phyloP scores from a whole-genome alignment of 768 basidiomycete species.

The Tricholoma terreum region DNA sequence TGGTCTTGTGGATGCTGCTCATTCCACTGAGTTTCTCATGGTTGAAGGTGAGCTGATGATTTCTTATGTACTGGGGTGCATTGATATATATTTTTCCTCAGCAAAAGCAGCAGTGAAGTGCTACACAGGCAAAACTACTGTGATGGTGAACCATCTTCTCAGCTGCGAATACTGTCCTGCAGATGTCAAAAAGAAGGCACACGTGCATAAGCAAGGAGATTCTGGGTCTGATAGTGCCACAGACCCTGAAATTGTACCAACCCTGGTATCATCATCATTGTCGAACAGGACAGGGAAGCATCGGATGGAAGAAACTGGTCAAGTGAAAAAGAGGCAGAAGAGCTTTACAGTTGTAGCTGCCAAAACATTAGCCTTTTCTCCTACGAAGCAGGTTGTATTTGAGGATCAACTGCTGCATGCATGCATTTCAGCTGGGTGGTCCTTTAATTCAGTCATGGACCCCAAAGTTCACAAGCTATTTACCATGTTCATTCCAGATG shows the following conservation, averaged over 20 bases:
- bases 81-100: no score
- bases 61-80: no score
- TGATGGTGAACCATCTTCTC: no score
- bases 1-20: no score
- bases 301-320: neutral
- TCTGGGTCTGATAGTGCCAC: neutral
- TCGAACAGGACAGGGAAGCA: neutral
- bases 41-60: no score
- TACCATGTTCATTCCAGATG: neutral
- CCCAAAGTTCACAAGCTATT: neutral
- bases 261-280: no score
- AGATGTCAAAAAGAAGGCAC: neutral
- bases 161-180: neutral
- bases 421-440: neutral
- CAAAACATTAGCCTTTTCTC: no score
- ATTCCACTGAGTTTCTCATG: no score
- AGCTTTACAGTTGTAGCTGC: neutral
- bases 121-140: no score
- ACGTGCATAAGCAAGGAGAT: neutral
- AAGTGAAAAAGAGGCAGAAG: neutral
- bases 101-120: no score
- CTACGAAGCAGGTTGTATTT: no score
- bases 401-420: neutral
- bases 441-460: neutral
- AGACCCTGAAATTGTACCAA: neutral